Evolutionary conservation across 306 rosid species (phyloP).

Genomic region (Prunus mume): DNA sequence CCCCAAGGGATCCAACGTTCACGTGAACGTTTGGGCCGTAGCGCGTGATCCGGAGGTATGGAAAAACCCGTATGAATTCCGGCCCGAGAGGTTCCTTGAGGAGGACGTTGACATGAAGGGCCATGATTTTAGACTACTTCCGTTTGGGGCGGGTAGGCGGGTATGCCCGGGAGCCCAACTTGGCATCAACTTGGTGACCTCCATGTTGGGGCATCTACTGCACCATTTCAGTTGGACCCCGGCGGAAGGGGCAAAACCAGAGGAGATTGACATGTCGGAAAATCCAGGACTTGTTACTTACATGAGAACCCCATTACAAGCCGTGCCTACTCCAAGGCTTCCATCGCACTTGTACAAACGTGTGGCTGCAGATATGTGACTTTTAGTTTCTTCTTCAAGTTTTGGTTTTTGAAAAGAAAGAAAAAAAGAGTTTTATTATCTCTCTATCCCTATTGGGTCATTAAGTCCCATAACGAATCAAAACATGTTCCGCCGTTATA

Average conservation of each 20-base stretch:
- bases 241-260: constrained; percentile 35
- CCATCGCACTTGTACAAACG: constrained; percentile 68
- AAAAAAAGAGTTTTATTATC: not conserved
- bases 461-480: no score
- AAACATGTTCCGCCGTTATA: no score
- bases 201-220: constrained; percentile 78
- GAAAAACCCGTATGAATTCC: constrained; percentile 58
- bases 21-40: constrained; percentile 83
- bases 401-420: not conserved
- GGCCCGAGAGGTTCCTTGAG: constrained; percentile 74
- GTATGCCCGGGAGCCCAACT: constrained; percentile 86
- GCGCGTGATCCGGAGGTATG: constrained; percentile 68
- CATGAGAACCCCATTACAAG: constrained; percentile 69
- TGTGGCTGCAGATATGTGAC: constrained; percentile 46
- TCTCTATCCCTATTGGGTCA: no score
- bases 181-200: constrained; percentile 69
- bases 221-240: constrained; percentile 80
- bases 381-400: not conserved
- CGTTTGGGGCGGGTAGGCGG: constrained; percentile 84
- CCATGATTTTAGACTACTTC: constrained; percentile 65
- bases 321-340: constrained; percentile 70
- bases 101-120: constrained; percentile 98
- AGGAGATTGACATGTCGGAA: constrained; percentile 75
- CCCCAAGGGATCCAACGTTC: constrained; percentile 82
- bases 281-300: constrained; percentile 72